phyloP scores from a whole-genome alignment of 345 rosid genomes.

The Balakata baccata region DNA sequence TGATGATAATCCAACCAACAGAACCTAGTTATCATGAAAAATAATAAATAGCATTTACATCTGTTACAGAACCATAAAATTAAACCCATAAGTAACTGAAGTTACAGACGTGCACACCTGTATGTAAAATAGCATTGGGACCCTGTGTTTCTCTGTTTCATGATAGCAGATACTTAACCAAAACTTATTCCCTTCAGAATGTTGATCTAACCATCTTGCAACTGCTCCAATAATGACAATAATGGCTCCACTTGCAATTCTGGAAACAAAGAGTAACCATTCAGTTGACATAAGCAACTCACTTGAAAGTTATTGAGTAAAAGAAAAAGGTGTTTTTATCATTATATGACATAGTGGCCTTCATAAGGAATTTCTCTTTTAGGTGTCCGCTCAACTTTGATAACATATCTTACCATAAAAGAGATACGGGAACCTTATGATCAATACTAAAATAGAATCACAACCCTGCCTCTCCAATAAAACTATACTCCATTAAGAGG shows the following conservation, averaged over 20 bases:
- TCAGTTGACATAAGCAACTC: constrained; percentile 21
- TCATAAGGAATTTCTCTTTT: background rate
- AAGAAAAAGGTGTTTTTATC: background rate
- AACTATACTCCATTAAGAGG: background rate
- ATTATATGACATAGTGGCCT: background rate
- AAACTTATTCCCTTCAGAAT: constrained; percentile 61
- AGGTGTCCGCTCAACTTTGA: background rate
- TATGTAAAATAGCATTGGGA: constrained; percentile 55
- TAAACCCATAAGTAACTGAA: constrained; percentile 11
- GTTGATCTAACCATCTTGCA: constrained; percentile 72
- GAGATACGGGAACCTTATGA: background rate
- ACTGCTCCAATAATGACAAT: constrained; percentile 56
- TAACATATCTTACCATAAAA: background rate
- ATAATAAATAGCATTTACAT: constrained; percentile 3
- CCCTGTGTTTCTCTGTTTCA: constrained; percentile 42
- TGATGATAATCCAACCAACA: constrained; percentile 76
- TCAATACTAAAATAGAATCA: background rate
- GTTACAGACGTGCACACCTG: constrained; percentile 48
- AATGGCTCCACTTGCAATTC: constrained; percentile 76
- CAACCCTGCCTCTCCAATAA: background rate
- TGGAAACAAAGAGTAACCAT: constrained; percentile 28
- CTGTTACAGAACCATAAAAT: background rate
- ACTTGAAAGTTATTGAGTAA: constrained; percentile 9
- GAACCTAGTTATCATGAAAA: constrained; percentile 44
- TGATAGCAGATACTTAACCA: constrained; percentile 63